Conservation (phyloP, 139 green algal genomes). For the Haematococcus lacustris region DNA sequence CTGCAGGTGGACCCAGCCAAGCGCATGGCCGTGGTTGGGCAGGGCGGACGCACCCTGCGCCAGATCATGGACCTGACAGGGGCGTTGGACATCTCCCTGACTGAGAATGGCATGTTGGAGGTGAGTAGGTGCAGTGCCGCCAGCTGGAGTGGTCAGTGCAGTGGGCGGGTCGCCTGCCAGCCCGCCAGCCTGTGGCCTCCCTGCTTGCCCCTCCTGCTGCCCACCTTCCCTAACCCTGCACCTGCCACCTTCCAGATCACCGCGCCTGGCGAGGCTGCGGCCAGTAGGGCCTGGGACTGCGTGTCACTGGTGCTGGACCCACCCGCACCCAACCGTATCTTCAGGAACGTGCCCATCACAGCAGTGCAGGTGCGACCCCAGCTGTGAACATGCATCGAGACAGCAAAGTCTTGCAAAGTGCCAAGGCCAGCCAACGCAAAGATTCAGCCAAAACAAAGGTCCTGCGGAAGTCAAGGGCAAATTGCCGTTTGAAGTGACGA, state of each 20-base stretch:
- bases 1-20: slow-evolving; percentile 41
- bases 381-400: too few relatives aligned
- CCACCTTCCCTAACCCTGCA: too few relatives aligned
- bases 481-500: too few relatives aligned
- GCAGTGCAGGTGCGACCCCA: too few relatives aligned
- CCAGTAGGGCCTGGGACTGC: slow-evolving; percentile 7
- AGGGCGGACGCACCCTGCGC: slow-evolving; percentile 68
- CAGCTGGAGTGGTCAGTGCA: too few relatives aligned
- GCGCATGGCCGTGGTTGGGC: slow-evolving; percentile 69
- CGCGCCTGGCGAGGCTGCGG: background rate
- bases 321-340: background rate
- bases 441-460: too few relatives aligned
- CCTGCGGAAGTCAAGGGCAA: too few relatives aligned
- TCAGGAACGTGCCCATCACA: background rate
- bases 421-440: too few relatives aligned
- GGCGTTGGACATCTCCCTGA: slow-evolving; percentile 49
- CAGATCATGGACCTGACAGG: slow-evolving; percentile 52
- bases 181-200: too few relatives aligned
- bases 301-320: slow-evolving; percentile 21
- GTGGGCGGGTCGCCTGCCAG: too few relatives aligned
- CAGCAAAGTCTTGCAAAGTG: slow-evolving; percentile 24
- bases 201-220: too few relatives aligned
- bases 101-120: slow-evolving; percentile 39
- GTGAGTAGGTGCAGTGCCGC: slow-evolving; percentile 12
- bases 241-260: slow-evolving; percentile 7